phyloP scores from a whole-genome alignment of 345 rosid genomes.

The Nasturtium officinale region DNA sequence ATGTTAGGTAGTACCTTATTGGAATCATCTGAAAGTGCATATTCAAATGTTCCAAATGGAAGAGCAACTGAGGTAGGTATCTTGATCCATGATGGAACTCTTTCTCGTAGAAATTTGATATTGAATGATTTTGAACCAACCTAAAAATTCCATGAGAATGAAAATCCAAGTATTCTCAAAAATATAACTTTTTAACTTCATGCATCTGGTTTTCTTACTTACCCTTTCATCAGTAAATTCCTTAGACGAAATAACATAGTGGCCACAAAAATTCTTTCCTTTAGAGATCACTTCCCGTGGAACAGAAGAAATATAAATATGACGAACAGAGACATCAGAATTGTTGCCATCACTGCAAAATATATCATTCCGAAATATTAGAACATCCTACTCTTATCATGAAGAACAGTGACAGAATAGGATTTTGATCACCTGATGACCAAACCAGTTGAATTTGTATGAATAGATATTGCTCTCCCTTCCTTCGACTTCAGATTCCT shows the following conservation, averaged over 20 bases:
- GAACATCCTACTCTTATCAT: not conserved
- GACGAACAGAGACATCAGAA: conserved; percentile 36
- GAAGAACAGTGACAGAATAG: conserved; percentile 13
- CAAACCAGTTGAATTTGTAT: conserved; percentile 68
- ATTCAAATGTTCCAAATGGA: conserved; percentile 91
- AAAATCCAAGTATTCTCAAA: conserved; percentile 5
- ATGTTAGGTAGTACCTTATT: conserved; percentile 58
- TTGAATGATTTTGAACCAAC: conserved; percentile 98
- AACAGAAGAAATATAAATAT: conserved; percentile 35
- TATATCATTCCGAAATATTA: conserved; percentile 1
- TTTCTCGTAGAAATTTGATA: conserved; percentile 71
- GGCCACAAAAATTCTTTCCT: conserved; percentile 70
- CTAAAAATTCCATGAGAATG: conserved; percentile 44
- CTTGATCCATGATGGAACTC: conserved; percentile 90
- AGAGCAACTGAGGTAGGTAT: conserved; percentile 92
- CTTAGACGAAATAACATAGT: conserved; percentile 81
- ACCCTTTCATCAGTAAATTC: conserved; percentile 83
- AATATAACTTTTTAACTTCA: not conserved
- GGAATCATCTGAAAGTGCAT: conserved; percentile 61
- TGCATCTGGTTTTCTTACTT: conserved; percentile 28
- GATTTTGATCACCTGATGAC: conserved; percentile 59
- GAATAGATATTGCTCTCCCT: conserved; percentile 73
- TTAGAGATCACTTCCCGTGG: conserved; percentile 60
- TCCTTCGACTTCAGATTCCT: conserved; percentile 64
- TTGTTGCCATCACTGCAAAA: conserved; percentile 37